Conservation (phyloP, 2,329 filamentous ascomycete species). For the Neoscytalidium dimidiatum region DNA sequence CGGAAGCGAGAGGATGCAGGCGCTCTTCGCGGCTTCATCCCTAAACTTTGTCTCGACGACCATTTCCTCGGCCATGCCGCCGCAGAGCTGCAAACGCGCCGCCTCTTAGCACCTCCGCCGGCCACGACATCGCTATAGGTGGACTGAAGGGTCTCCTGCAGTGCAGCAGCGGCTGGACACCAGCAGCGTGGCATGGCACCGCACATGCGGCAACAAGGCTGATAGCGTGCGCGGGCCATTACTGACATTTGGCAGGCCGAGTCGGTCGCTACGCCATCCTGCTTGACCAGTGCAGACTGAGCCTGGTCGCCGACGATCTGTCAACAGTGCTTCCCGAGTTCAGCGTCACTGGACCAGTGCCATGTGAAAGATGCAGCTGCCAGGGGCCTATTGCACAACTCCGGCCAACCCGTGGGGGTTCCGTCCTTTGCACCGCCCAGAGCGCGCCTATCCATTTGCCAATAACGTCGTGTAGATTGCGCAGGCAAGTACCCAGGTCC, state of each 20-base stretch:
- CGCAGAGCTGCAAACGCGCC: neutral
- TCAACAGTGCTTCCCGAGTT: neutral
- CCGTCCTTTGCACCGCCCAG: neutral
- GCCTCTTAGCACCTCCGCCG: neutral
- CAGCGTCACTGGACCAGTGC: neutral
- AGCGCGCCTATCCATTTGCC: neutral
- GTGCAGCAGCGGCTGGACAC: neutral
- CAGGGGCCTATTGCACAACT: neutral
- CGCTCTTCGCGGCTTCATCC: neutral
- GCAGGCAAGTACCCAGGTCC: neutral
- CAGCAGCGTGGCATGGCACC: neutral
- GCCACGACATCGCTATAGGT: too few relatives aligned
- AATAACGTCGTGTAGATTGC: neutral
- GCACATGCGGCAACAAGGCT: neutral
- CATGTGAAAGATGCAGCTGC: neutral
- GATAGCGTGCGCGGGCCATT: neutral
- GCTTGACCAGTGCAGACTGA: neutral
- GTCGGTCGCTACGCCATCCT: neutral
- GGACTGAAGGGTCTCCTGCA: too few relatives aligned
- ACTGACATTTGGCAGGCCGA: neutral
- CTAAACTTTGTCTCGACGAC: constrained; percentile 16
- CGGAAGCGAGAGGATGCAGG: neutral
- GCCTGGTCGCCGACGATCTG: neutral
- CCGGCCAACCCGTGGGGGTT: neutral
- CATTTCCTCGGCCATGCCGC: neutral